phyloP scores from a whole-genome alignment of 2,329 filamentous ascomycete genomes.

The Aspergillus proliferans region DNA sequence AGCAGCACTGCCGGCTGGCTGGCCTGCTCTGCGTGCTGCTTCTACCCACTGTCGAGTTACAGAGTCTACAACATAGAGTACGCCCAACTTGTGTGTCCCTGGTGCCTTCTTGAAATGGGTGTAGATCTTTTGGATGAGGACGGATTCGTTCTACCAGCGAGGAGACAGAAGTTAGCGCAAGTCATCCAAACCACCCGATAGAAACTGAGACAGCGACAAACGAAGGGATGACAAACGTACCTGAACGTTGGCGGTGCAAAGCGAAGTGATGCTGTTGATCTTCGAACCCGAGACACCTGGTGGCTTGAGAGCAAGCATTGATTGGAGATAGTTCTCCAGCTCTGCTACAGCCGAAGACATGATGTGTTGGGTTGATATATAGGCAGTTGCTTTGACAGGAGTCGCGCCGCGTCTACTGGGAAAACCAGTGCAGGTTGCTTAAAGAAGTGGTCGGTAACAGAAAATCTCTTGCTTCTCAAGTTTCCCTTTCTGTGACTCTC shows the following conservation, averaged over 20 bases:
- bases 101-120: slow-evolving; percentile 95
- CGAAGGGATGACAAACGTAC: slow-evolving; percentile 44
- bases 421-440: slow-evolving; percentile 11
- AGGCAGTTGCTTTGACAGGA: slow-evolving; percentile 4
- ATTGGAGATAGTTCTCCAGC: slow-evolving; percentile 82
- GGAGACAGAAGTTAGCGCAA: slow-evolving; percentile 22
- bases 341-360: slow-evolving; percentile 86
- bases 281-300: slow-evolving; percentile 91
- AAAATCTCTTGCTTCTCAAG: slow-evolving; percentile 6
- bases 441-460: slow-evolving; percentile 7
- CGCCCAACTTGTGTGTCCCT: slow-evolving; percentile 92
- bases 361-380: slow-evolving; percentile 21
- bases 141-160: slow-evolving; percentile 71
- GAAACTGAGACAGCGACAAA: neutral
- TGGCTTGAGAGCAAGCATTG: slow-evolving; percentile 83
- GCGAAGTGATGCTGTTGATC: slow-evolving; percentile 76
- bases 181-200: neutral
- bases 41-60: slow-evolving; percentile 99
- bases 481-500: slow-evolving; percentile 1
- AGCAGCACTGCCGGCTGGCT: slow-evolving; percentile 72
- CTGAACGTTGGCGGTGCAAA: slow-evolving; percentile 87
- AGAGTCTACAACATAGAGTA: slow-evolving; percentile 99
- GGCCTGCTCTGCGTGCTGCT: slow-evolving; percentile 78
- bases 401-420: slow-evolving; percentile 19
- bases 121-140: slow-evolving; percentile 92